Conservation (phyloP, 2,329 filamentous ascomycete species). For the Ophiostoma ulmi region DNA sequence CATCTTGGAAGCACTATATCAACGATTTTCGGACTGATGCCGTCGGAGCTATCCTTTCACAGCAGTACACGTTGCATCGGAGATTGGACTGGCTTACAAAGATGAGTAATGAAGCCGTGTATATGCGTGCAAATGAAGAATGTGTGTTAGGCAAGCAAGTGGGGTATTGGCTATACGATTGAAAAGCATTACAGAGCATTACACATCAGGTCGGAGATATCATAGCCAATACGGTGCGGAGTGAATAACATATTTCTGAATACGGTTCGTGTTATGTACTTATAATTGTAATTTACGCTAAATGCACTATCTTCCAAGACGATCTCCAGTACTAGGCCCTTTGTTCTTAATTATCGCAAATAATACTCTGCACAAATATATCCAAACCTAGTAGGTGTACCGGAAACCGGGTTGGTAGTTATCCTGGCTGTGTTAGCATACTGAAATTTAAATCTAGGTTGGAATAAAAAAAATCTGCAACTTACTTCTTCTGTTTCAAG, state of each 20-base stretch:
- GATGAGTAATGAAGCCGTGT: background rate
- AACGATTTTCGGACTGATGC: no score
- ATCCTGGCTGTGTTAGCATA: conserved; percentile 30
- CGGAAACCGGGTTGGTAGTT: conserved; percentile 40
- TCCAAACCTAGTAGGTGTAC: conserved; percentile 37
- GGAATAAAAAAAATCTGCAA: no score
- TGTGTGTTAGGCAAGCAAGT: background rate
- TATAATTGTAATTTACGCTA: background rate
- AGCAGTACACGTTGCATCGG: background rate
- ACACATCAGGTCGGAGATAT: background rate
- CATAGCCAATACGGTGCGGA: background rate
- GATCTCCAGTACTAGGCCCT: no score
- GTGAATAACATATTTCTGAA: background rate
- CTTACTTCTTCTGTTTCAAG: conserved; percentile 48
- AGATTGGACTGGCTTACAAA: background rate
- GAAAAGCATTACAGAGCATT: conserved; percentile 6
- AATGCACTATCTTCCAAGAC: background rate
- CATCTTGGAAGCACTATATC: no score
- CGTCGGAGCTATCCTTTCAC: background rate
- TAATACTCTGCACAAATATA: background rate
- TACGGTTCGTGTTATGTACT: no score
- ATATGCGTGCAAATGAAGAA: background rate
- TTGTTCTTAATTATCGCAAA: no score
- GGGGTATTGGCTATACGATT: background rate
- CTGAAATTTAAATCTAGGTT: no score